Conservation (phyloP, 2,329 filamentous ascomycete species). For the Karstenula rhodostoma region DNA sequence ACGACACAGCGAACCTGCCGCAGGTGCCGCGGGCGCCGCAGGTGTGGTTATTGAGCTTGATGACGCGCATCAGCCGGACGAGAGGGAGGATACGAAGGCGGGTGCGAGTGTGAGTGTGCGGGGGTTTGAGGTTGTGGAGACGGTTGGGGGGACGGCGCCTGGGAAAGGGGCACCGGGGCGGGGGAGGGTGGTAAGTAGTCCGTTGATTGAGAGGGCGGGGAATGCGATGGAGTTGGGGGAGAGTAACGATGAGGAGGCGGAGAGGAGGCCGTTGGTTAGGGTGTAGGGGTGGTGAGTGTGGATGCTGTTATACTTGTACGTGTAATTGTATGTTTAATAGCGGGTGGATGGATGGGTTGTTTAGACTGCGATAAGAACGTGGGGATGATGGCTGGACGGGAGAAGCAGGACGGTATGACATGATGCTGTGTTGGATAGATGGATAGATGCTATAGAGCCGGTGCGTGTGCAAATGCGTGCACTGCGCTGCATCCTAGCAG, state of each 20-base stretch:
- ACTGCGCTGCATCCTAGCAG: no score
- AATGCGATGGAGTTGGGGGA: conserved; percentile 12
- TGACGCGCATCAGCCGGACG: conserved; percentile 7
- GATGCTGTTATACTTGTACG: not conserved
- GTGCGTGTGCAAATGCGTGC: no score
- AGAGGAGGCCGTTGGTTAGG: conserved; percentile 15
- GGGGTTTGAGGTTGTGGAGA: conserved; percentile 31
- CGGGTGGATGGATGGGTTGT: not conserved
- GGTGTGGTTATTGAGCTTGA: conserved; percentile 28
- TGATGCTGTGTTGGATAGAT: no score
- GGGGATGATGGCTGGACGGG: no score
- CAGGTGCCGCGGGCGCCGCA: not conserved
- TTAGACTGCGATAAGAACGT: no score
- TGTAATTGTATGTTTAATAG: no score
- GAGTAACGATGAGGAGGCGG: conserved; percentile 19
- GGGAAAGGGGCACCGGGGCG: not conserved
- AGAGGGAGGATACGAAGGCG: conserved; percentile 2
- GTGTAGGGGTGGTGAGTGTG: not conserved
- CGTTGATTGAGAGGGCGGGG: conserved; percentile 9
- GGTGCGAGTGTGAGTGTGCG: conserved; percentile 15
- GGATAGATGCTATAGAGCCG: no score
- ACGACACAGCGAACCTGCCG: no score
- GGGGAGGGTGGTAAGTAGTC: conserved; percentile 2
- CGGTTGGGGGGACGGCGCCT: conserved; percentile 20
- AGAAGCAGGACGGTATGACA: no score